Evolutionary conservation across 139 green algal species (phyloP), one percentile per base, ranked within the genome.

Genomic region (Mychonastes homosphaera): DNA sequence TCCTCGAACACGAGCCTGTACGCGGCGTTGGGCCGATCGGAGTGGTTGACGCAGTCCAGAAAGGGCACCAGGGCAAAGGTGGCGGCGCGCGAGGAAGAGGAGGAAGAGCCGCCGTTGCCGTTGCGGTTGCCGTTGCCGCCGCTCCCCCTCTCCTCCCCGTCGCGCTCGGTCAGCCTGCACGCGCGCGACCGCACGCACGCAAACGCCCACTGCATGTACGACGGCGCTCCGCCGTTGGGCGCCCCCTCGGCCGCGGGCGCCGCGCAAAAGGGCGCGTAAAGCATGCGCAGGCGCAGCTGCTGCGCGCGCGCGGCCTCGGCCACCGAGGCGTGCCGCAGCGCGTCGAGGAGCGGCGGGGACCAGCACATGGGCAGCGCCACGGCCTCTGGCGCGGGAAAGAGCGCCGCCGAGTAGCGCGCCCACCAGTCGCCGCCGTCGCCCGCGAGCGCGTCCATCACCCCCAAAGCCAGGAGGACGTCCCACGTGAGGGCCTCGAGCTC

Each of bases 1-100:
- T 50, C 62, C 9, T 34, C 39, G n/a, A n/a, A 39, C 16, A 16
- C n/a, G n/a, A 74, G 15, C 28, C 66, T 30, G 62, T 82, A 83
- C 61, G 78, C 70, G 12, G 56, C 64, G 45, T 72, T 78, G 13
- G 79, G 72, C 4, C 64, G 27, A 9, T 39, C 19, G 0, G 60
- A 32, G 62, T 87, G 79, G 58, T 87, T 87, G 10, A 74, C 77
- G 2, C 71, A 19, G 64, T 87, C 79, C 29, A 83, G 52, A 47
- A 83, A 84, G 18, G 79, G 79, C 18, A 81, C 64, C 35, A 83
- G 63, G 6, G 66, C 71, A 56, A 81, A 85, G 34, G 43, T 36
- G 46, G 74, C 63, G 0, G 66, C 21, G n/a, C n/a, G n/a, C n/a
- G n/a, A n/a, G n/a, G n/a, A n/a, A n/a, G n/a, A n/a, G n/a, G n/a